Evolutionary conservation across 2,329 filamentous ascomycete genomes (phyloP).

Genomic region (Beauveria varroae): DNA sequence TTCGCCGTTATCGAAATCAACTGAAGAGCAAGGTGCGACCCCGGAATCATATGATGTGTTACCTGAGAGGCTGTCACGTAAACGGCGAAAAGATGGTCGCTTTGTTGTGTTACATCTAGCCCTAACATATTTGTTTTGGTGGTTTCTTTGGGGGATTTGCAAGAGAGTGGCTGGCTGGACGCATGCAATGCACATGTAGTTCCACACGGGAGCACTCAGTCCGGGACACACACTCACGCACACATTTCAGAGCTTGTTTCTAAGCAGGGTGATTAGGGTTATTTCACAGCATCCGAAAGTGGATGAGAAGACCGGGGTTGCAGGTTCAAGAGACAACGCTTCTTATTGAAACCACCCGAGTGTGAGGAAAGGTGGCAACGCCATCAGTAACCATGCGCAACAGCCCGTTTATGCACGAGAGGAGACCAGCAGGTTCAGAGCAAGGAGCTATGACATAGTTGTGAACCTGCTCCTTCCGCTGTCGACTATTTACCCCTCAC

Average conservation of each 20-base stretch:
- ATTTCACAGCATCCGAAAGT: background rate
- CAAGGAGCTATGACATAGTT: background rate
- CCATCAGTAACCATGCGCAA: background rate
- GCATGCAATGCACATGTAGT: background rate
- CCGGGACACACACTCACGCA: background rate
- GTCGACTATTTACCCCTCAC: conserved; percentile 6
- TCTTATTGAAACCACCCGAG: background rate
- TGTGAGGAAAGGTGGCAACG: background rate
- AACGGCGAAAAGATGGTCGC: too few species aligned
- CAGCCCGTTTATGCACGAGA: background rate
- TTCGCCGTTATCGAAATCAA: too few species aligned
- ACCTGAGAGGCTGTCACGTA: too few species aligned
- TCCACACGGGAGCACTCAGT: background rate
- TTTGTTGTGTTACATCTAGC: background rate
- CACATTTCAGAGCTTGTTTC: background rate
- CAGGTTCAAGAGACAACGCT: background rate
- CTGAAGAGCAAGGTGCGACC: too few species aligned
- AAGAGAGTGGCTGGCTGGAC: background rate
- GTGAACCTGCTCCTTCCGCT: background rate
- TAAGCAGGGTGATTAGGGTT: background rate
- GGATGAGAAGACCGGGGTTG: background rate
- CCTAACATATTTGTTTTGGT: background rate
- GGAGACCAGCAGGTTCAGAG: background rate
- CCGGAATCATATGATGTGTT: too few species aligned
- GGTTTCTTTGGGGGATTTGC: background rate